Evolutionary conservation across 495 filamentous ascomycete species (phyloP), one percentile per base, ranked within the genome.

Genomic region (Pseudomonodictys pantanalensis): DNA sequence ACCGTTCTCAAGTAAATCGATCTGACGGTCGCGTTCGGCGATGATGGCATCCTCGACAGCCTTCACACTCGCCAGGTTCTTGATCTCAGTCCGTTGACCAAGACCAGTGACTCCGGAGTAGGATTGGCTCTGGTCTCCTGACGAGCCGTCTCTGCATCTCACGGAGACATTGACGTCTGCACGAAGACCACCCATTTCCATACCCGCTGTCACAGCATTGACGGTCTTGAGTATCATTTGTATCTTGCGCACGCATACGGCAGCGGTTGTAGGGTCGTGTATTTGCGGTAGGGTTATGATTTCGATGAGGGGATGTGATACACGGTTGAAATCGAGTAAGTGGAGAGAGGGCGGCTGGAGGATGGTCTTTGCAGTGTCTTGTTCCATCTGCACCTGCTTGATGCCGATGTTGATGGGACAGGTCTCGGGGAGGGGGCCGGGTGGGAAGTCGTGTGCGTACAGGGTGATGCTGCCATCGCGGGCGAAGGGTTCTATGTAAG

Each of bases 161-260:
- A 97, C 84, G 4, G 90, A 96, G 7, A 99, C 92, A 68, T 99
- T 99, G 56, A 99, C 89, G 72, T 99, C 93, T 2, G 90, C 93
- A 24, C 93, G 79, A 52, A 99, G 71, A 4, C 93, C 93, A 23
- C 93, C 93, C 30, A 88, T 72, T 72, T 97, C 92, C 93, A 99
- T 95, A 2, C 93, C 93, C 1, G 84, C 82, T 5, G 87, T 87
- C 53, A 90, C 90, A 1, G 92, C 87, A 75, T 89, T 86, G 6
- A 90, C 88, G 0, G 86, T 76, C 66, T 83, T 84, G n/a, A 99
- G 75, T 28, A 92, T 78, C 3, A 82, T 76, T 76, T 97, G 95
- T 45, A 97, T 83, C 73, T 97, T 97, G 44, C 87, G 80, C 45
- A 96, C 90, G 51, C 88, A 83, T 10, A 90, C 88, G 2, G 91